These are phyloP conservation scores for Hemileccinum rubropunctum DNA, from an alignment of 768 basidiomycete genomes.

Conservation along the genomic window DNA sequence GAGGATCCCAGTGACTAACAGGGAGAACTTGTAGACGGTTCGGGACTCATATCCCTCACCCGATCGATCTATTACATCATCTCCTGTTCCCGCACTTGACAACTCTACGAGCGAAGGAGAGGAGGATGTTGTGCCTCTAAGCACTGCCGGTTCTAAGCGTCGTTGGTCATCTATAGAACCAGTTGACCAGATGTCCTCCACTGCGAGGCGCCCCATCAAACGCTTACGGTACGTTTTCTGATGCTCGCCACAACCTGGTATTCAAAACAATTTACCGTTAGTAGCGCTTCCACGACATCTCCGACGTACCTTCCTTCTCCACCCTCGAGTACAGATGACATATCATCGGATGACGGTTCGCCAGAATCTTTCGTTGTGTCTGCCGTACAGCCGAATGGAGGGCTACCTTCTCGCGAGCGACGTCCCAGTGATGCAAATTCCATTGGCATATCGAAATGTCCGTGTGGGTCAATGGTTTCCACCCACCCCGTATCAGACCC, in stretches of 20 bases:
- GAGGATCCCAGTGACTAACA: neutral
- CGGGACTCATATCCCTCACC: conserved; percentile 19
- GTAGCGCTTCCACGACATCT: conserved; percentile 1
- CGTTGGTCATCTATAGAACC: conserved; percentile 3
- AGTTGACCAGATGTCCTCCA: neutral
- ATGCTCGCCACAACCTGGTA: fast-evolving
- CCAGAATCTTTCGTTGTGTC: neutral
- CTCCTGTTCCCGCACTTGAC: conserved; percentile 10
- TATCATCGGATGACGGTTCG: neutral
- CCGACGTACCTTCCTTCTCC: conserved; percentile 12
- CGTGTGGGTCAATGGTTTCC: conserved; percentile 19
- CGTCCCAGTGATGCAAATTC: conserved; percentile 34
- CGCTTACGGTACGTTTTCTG: conserved; percentile 20
- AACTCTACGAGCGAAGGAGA: conserved; percentile 15
- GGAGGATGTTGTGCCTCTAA: conserved; percentile 7
- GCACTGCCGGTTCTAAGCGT: conserved; percentile 24
- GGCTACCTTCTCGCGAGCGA: conserved; percentile 31
- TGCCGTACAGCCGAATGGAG: neutral
- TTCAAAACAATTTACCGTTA: neutral
- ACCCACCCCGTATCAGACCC: conserved; percentile 33
- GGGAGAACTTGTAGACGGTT: neutral
- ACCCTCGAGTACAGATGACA: conserved; percentile 7
- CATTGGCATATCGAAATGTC: conserved; percentile 26
- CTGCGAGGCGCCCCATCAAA: conserved; percentile 11
- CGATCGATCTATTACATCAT: neutral